Evolutionary conservation across 2,329 filamentous ascomycete species (phyloP), one percentile per base, ranked within the genome.

Genomic region (Colletotrichum spaethianum): DNA sequence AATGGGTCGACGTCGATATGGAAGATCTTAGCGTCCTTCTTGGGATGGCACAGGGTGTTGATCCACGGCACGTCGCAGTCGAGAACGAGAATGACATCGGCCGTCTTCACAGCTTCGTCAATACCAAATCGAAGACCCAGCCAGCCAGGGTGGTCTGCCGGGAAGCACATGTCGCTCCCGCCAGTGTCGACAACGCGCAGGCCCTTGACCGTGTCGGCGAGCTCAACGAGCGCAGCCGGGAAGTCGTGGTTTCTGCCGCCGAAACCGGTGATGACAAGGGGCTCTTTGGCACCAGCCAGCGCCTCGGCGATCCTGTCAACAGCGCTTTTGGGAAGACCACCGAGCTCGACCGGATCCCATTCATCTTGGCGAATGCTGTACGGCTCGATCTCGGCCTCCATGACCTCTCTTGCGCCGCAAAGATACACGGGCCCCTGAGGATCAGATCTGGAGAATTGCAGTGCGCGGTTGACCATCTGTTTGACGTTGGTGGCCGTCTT

Each of bases 41-140:
- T 80, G 0, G 91, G 91, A 74, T 85, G 85, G 80, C 89, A 91
- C 20, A 91, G 90, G 0, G 94, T 96, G n/a, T 92, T 91, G 67
- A 98, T 95, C 94, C 95, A 98, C 0, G 95, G 95, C 0, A 98
- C 94, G 78, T 98, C 95, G 74, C 94, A 97, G 81, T 98, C 93
- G 31, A 97, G 79, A 2, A 98, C 92, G 1, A 98, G 75, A 71
- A 98, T 97, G 14, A 94, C 89, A 79, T 98, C 96, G 0, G 95
- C 94, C 0, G 90, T 90, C 70, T 87, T 88, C 79, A 98, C 93
- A 52, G 87, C 86, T 2, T 93, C 90, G 63, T 97, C 93, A 3
- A 89, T 86, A 3, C 94, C 94, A 76, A 92, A 97, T 53, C 91
- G 88, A 63, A 96, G 80, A 2, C 95, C 92, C 16, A 94, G 79